Evolutionary conservation across 2,329 filamentous ascomycete genomes (phyloP).

Genomic region (Chaetomiaceae sp.): DNA sequence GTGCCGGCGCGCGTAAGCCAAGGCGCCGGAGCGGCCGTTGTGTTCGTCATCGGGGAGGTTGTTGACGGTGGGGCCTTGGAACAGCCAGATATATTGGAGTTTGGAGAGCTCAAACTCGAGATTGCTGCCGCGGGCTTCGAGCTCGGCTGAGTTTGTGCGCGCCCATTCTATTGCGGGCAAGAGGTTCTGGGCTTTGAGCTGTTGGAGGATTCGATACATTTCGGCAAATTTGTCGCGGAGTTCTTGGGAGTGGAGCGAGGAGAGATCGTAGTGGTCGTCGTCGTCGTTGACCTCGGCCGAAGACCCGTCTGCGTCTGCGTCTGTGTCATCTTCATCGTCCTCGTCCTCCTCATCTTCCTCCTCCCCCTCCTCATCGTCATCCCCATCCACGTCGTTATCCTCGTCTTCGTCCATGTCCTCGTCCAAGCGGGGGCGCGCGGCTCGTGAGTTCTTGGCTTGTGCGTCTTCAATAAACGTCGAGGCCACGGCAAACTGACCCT

Average conservation of each 20-base stretch:
- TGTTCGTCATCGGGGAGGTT: constrained; percentile 50
- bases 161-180: constrained; percentile 86
- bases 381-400: constrained; percentile 26
- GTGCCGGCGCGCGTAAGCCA: constrained; percentile 69
- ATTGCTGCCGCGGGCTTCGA: constrained; percentile 83
- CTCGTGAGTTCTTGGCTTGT: constrained; percentile 31
- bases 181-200: constrained; percentile 71
- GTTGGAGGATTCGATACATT: constrained; percentile 86
- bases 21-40: constrained; percentile 59
- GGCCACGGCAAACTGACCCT: constrained; percentile 88
- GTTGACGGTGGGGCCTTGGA: constrained; percentile 57
- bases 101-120: constrained; percentile 92
- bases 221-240: constrained; percentile 78
- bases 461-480: constrained; percentile 77
- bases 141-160: constrained; percentile 58
- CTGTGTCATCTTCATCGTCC: constrained; percentile 32
- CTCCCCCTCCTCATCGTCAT: constrained; percentile 26
- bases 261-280: constrained; percentile 44
- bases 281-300: constrained; percentile 5
- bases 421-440: constrained; percentile 18
- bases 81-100: constrained; percentile 85
- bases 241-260: constrained; percentile 57
- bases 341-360: constrained; percentile 27
- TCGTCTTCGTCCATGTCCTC: constrained; percentile 26
- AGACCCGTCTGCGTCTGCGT: constrained; percentile 26